Conservation (phyloP, 169 alveolate genomes). For the Eimeria zaria region DNA sequence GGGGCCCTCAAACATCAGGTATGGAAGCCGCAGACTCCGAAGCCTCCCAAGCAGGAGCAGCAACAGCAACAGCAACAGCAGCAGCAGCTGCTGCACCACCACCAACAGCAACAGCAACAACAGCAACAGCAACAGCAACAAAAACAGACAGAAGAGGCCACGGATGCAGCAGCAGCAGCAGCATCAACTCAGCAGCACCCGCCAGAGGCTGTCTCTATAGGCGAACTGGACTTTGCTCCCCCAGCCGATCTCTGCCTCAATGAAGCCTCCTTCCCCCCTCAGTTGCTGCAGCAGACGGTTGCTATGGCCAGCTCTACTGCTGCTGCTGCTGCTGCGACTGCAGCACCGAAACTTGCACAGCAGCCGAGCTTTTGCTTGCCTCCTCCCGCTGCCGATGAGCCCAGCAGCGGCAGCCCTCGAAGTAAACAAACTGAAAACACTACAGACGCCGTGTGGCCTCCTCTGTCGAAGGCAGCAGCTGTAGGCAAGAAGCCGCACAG, state of each 20-base stretch:
- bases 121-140: background rate
- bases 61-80: constrained; percentile 44
- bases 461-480: background rate
- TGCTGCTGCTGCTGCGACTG: background rate
- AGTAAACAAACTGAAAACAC: background rate
- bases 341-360: background rate
- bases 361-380: constrained; percentile 9
- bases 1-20: constrained; percentile 12
- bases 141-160: background rate
- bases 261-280: constrained; percentile 46
- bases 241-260: constrained; percentile 38
- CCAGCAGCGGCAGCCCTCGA: background rate
- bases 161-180: background rate
- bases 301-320: background rate
- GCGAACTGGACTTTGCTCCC: constrained; percentile 21
- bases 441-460: constrained; percentile 45
- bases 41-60: background rate
- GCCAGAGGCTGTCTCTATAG: background rate
- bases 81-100: no score
- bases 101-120: background rate
- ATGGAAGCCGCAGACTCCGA: constrained; percentile 26
- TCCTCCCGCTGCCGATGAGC: background rate
- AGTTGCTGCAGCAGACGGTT: constrained; percentile 33
- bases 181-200: background rate
- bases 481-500: background rate